Base-by-base conservation (phyloP, 768 basidiomycete genomes). In the Flagelloscypha sp. region DNA sequence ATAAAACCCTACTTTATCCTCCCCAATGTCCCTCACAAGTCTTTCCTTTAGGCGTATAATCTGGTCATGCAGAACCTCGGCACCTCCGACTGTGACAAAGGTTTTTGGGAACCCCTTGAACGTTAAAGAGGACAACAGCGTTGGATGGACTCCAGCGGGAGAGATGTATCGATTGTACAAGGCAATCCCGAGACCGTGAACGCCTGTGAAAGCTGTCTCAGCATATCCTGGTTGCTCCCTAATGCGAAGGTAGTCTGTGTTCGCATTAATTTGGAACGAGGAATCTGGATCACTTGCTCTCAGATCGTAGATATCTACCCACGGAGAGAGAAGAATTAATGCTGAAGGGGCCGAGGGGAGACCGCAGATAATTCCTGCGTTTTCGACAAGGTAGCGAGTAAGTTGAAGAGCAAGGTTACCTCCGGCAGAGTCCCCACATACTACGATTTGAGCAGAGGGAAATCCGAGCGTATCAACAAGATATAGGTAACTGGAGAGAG, bases 401-500 rank as follows among this genome's bases (percentile, higher is more conserved):
- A 67, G 50, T 1, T 57, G 56, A 16, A 69, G 46, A 3, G 60
- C 61, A 22, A 72, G 57, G 49, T 74, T 66, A 3, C 61, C 73
- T 1, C 73, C 72, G 0, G 72, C 68, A 0, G 67, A 73, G 44
- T 76, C 72, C 8, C 72, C 74, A 12, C 54, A 50, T 19, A 72
- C 15, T 29, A 68, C 52, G 41, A 75, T 63, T 37, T 68, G 46
- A 16, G 42, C 37, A 0, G 68, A 57, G 4, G 45, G 28, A 45
- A 70, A 65, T 1, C 58, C 56, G 18, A 66, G 48, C 16, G 38
- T 44, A 20, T 50, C 41, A 22, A 66, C 52, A 18, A 72, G 62
- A 48, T 73, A 63, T 12, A 54, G 40, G 48, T 72, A 76, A 18
- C 65, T 70, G 2, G 66, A 58, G 16, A 73, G 48, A 8, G 59